A percentile compares a stretch with the other conserved stretches of the same genome.
phyloP scores from a whole-genome alignment of 2,329 filamentous ascomycete genomes.

The Albophoma yamanashiensis region DNA sequence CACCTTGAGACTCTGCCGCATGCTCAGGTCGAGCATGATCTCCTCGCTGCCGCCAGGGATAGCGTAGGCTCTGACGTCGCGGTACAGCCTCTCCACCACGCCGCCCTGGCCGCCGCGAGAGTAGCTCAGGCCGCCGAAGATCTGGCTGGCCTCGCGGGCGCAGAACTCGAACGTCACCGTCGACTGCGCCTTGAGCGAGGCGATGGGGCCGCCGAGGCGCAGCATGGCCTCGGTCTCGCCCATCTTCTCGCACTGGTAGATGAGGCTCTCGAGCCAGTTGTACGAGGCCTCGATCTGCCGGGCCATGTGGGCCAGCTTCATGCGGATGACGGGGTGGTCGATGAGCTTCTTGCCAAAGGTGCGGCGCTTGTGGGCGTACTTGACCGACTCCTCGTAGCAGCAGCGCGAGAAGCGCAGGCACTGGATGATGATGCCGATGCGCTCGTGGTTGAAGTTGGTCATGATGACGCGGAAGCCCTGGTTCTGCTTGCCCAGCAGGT shows the following conservation, averaged over 20 bases:
- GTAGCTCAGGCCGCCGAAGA: slow-evolving; percentile 91
- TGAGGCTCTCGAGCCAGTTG: slow-evolving; percentile 90
- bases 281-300: slow-evolving; percentile 96
- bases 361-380: slow-evolving; percentile 93
- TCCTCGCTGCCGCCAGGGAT: slow-evolving; percentile 94
- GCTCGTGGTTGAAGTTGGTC: slow-evolving; percentile 99
- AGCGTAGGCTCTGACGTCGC: slow-evolving; percentile 91
- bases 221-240: slow-evolving; percentile 92
- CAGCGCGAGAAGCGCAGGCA: slow-evolving; percentile 90
- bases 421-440: slow-evolving; percentile 97
- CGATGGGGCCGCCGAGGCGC: slow-evolving; percentile 88
- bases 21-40: slow-evolving; percentile 97
- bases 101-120: slow-evolving; percentile 87
- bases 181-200: slow-evolving; percentile 83
- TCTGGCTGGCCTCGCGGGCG: slow-evolving; percentile 90
- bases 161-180: slow-evolving; percentile 97
- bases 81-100: slow-evolving; percentile 89
- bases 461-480: slow-evolving; percentile 98
- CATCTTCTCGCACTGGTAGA: slow-evolving; percentile 92
- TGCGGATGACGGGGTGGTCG: slow-evolving; percentile 91
- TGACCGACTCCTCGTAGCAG: slow-evolving; percentile 92
- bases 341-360: slow-evolving; percentile 97
- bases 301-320: slow-evolving; percentile 97
- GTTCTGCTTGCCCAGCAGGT: slow-evolving; percentile 95
- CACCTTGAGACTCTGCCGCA: slow-evolving; percentile 80